These are phyloP conservation scores for Acanthamoeba lenticulata DNA, from an alignment of 208 protist genomes.

Conservation along the genomic window DNA sequence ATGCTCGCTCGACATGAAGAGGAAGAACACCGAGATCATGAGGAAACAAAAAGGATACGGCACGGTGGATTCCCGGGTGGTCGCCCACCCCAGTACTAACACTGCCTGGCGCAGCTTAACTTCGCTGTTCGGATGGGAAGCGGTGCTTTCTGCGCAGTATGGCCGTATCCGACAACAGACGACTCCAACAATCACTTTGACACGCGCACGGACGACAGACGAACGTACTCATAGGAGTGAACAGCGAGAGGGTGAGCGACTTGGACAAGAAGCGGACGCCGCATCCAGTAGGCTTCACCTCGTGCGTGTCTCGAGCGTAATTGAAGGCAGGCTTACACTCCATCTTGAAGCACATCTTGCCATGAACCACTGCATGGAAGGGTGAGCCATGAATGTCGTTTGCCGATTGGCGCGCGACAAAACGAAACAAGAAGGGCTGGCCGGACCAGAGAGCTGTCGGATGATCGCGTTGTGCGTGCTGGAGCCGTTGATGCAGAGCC, in stretches of 20 bases:
- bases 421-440: neutral
- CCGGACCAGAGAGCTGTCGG: neutral
- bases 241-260: constrained; percentile 22
- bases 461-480: constrained; percentile 55
- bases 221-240: constrained; percentile 48
- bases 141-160: too few species aligned
- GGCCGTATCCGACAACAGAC: too few species aligned
- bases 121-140: too few species aligned
- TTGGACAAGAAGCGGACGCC: neutral
- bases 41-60: constrained; percentile 4
- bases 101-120: neutral
- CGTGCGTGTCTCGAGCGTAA: constrained; percentile 75
- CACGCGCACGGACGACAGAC: too few species aligned
- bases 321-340: constrained; percentile 79
- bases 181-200: too few species aligned
- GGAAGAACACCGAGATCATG: neutral
- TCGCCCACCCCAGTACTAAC: constrained; percentile 1
- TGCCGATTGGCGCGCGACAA: neutral
- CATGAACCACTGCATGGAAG: constrained; percentile 67
- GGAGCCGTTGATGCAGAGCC: constrained; percentile 33
- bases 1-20: too few species aligned
- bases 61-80: neutral
- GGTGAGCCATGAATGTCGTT: too few species aligned
- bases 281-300: neutral
- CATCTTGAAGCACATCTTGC: constrained; percentile 74